phyloP scores from a whole-genome alignment of 164 flowering plant genomes.

The Warburgia ugandensis region DNA sequence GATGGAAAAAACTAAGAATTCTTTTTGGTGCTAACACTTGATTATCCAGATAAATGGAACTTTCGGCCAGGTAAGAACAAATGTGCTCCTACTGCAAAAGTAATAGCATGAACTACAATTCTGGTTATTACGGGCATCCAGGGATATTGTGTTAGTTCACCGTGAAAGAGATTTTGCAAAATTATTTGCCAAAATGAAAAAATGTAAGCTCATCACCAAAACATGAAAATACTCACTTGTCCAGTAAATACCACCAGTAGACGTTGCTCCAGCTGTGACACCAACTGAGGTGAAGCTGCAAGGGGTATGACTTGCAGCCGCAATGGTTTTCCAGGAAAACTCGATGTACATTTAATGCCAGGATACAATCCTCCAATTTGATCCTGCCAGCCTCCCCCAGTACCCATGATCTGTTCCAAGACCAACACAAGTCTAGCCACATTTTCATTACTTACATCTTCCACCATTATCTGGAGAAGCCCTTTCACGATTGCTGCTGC shows the following conservation, averaged over 20 bases:
- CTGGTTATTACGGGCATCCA: too few relatives aligned
- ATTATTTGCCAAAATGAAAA: too few relatives aligned
- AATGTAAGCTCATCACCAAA: not conserved
- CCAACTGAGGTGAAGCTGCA: slow-evolving; percentile 61
- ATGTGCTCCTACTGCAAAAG: too few relatives aligned
- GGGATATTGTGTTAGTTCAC: too few relatives aligned
- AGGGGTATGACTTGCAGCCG: slow-evolving; percentile 80
- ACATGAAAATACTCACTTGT: slow-evolving; percentile 47
- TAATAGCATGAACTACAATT: too few relatives aligned
- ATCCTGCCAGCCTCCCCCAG: slow-evolving; percentile 99
- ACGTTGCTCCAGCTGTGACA: slow-evolving; percentile 64
- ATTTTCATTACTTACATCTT: slow-evolving; percentile 78
- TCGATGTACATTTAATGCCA: slow-evolving; percentile 83
- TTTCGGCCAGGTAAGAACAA: too few relatives aligned
- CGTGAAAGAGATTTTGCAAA: too few relatives aligned
- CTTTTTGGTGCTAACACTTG: too few relatives aligned
- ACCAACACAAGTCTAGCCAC: slow-evolving; percentile 92
- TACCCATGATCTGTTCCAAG: slow-evolving; percentile 97
- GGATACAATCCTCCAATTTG: slow-evolving; percentile 97
- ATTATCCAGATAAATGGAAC: too few relatives aligned
- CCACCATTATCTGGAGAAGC: slow-evolving; percentile 69
- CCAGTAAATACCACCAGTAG: slow-evolving; percentile 92
- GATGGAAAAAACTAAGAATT: too few relatives aligned
- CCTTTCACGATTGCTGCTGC: slow-evolving; percentile 98
- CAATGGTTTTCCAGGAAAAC: slow-evolving; percentile 92